A percentile compares a stretch with the other conserved stretches of the same genome.
Conservation (phyloP, 169 alveolate species). For the Theileria sp. region DNA sequence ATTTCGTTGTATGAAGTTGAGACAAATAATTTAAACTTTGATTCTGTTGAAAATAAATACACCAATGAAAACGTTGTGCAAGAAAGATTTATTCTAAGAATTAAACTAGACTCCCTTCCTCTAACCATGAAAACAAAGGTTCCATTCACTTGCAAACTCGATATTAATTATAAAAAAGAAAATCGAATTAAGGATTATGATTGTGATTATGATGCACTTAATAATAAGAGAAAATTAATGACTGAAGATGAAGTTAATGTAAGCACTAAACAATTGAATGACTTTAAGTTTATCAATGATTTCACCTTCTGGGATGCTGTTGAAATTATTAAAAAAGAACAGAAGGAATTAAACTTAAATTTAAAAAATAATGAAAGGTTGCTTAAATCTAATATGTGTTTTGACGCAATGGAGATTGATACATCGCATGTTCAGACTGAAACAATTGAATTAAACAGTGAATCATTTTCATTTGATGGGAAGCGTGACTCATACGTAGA, state of each 20-base stretch:
- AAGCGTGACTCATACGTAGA: conserved; percentile 40
- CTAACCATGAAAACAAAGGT: conserved; percentile 19
- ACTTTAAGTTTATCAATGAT: conserved; percentile 32
- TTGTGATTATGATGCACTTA: not conserved
- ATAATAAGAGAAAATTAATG: not conserved
- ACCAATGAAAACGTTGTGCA: conserved; percentile 37
- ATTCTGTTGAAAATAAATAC: not conserved
- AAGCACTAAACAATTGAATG: conserved; percentile 2
- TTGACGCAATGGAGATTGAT: conserved; percentile 58
- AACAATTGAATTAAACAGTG: conserved; percentile 13
- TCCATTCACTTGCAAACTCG: conserved; percentile 53
- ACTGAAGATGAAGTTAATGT: not conserved
- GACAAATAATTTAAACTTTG: not conserved
- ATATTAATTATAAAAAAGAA: conserved; percentile 22
- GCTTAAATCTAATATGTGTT: not conserved
- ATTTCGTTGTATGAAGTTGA: conserved; percentile 60
- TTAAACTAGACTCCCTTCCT: conserved; percentile 46
- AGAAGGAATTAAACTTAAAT: conserved; percentile 18
- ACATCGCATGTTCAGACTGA: conserved; percentile 18
- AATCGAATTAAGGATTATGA: not conserved
- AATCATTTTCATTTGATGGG: conserved; percentile 26
- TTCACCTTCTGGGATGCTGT: conserved; percentile 66
- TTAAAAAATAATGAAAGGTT: not conserved
- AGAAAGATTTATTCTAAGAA: conserved; percentile 55
- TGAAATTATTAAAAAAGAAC: conserved; percentile 38